Evolutionary conservation across 345 rosid genomes (phyloP).

Genomic region (Boechera retrofracta): DNA sequence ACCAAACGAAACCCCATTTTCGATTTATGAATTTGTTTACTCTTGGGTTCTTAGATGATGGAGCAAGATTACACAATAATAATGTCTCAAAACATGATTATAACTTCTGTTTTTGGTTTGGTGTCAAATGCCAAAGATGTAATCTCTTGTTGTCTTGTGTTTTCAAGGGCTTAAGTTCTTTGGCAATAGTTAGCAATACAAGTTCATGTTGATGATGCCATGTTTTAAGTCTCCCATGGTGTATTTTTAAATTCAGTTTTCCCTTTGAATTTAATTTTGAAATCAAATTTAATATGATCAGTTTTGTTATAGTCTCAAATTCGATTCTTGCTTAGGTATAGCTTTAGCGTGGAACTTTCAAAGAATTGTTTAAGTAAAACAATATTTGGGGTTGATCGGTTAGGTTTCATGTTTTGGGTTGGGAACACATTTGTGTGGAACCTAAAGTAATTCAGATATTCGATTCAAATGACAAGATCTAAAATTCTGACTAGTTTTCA

Average conservation of each 20-base stretch:
- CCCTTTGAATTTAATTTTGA: background rate
- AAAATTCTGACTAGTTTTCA: too few species aligned
- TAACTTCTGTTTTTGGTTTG: background rate
- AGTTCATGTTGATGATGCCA: slow-evolving; percentile 27
- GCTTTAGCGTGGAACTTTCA: too few species aligned
- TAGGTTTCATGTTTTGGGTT: too few species aligned
- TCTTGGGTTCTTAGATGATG: slow-evolving; percentile 16
- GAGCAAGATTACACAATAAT: slow-evolving; percentile 36
- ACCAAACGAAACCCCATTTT: slow-evolving; percentile 5
- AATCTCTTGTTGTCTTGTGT: slow-evolving; percentile 21
- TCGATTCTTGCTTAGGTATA: too few species aligned
- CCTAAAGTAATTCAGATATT: too few species aligned
- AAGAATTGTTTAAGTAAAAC: too few species aligned
- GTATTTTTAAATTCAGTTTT: slow-evolving; percentile 1
- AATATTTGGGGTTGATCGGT: too few species aligned
- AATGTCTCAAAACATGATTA: slow-evolving; percentile 16
- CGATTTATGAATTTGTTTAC: slow-evolving; percentile 13
- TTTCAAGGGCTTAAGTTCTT: slow-evolving; percentile 15
- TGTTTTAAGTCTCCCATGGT: background rate
- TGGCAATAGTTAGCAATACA: slow-evolving; percentile 30
- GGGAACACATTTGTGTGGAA: too few species aligned
- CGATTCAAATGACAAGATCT: too few species aligned
- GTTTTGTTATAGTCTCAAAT: background rate
- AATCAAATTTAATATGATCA: background rate
- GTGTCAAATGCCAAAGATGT: slow-evolving; percentile 35